phyloP scores from a whole-genome alignment of 2,329 filamentous ascomycete genomes.

The Tothia fuscella region DNA sequence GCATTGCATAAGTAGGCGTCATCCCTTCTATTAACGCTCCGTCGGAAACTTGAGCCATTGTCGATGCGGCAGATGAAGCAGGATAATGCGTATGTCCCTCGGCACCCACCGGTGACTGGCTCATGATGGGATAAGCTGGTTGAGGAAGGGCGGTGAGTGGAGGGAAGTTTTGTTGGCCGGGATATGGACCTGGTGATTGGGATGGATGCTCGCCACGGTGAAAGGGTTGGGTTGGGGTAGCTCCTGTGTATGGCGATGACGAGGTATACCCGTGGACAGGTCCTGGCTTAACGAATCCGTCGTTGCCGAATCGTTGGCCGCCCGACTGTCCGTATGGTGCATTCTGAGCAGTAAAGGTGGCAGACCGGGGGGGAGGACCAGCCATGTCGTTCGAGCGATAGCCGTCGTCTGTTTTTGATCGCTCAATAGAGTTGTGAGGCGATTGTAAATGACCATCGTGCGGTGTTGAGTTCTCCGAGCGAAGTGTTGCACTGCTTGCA shows the following conservation, averaged over 20 bases:
- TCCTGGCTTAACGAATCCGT: constrained; percentile 6
- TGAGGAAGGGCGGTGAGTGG: constrained; percentile 48
- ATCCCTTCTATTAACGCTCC: constrained; percentile 30
- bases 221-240: constrained; percentile 12
- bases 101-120: constrained; percentile 12
- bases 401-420: constrained; percentile 24
- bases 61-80: neutral
- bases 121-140: constrained; percentile 27
- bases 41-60: constrained; percentile 12
- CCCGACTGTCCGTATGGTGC: neutral
- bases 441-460: constrained; percentile 19
- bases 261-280: too few species aligned
- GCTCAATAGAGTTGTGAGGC: constrained; percentile 21
- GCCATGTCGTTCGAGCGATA: constrained; percentile 13
- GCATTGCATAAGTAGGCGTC: constrained; percentile 52
- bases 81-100: constrained; percentile 3
- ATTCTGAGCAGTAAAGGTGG: neutral
- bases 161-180: constrained; percentile 49
- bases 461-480: constrained; percentile 24
- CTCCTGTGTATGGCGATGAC: constrained; percentile 7
- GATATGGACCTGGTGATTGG: constrained; percentile 35
- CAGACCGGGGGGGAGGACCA: constrained; percentile 2
- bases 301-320: neutral
- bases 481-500: constrained; percentile 7
- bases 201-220: constrained; percentile 37